Conservation (phyloP, 2,329 filamentous ascomycete species). For the Clarireedia hainanense region DNA sequence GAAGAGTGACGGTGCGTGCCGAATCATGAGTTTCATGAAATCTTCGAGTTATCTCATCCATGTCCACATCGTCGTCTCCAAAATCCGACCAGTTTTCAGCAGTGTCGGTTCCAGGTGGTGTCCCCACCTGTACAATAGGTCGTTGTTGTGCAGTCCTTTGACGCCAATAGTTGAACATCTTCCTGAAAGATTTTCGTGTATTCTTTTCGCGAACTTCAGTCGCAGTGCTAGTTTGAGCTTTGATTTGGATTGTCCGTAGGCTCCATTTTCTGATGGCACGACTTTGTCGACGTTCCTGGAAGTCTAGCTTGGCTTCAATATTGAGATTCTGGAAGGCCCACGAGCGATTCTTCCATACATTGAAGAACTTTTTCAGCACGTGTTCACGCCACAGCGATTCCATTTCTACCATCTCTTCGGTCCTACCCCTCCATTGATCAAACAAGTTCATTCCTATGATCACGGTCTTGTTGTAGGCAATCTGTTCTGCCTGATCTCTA, state of each 20-base stretch:
- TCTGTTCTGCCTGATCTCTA: slow-evolving; percentile 23
- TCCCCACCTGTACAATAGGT: slow-evolving; percentile 9
- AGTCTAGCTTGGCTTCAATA: slow-evolving; percentile 23
- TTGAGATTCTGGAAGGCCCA: slow-evolving; percentile 19
- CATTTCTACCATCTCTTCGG: slow-evolving; percentile 23
- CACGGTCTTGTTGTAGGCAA: slow-evolving; percentile 20
- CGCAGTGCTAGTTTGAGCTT: slow-evolving; percentile 23
- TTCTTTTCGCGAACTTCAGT: slow-evolving; percentile 27
- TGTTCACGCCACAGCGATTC: slow-evolving; percentile 19
- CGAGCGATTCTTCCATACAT: slow-evolving; percentile 22
- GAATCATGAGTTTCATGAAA: slow-evolving; percentile 12
- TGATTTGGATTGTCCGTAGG: slow-evolving; percentile 22
- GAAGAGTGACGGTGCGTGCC: neutral
- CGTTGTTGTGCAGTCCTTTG: slow-evolving; percentile 21
- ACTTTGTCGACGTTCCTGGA: slow-evolving; percentile 23
- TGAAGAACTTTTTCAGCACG: slow-evolving; percentile 21
- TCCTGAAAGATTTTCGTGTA: slow-evolving; percentile 27
- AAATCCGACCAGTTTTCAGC: slow-evolving; percentile 26
- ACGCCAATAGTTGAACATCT: slow-evolving; percentile 28
- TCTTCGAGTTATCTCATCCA: slow-evolving; percentile 18
- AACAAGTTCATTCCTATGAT: slow-evolving; percentile 26
- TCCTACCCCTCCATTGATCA: slow-evolving; percentile 25
- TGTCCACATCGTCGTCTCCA: slow-evolving; percentile 23
- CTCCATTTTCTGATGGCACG: slow-evolving; percentile 27
- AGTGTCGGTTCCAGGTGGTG: slow-evolving; percentile 13